A percentile compares a stretch with the other conserved stretches of the same genome.
Evolutionary conservation across 768 basidiomycete species (phyloP).

Genomic region (Astraeus odoratus): DNA sequence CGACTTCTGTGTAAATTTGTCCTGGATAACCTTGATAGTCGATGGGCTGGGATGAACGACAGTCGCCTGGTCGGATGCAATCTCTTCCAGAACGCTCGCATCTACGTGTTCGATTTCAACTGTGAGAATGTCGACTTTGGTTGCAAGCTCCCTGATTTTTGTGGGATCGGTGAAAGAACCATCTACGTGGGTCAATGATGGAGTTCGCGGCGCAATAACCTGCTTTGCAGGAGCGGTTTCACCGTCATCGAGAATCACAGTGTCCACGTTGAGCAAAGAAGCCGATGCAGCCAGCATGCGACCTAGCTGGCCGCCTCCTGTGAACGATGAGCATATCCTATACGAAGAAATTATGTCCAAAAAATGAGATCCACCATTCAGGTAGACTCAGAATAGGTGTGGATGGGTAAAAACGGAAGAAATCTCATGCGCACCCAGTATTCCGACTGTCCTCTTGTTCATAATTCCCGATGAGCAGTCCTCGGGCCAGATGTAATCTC

Average conservation of each 20-base stretch:
- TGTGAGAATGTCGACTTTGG: constrained; percentile 79
- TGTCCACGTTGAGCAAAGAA: constrained; percentile 74
- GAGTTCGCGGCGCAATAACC: constrained; percentile 49
- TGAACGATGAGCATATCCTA: constrained; percentile 1
- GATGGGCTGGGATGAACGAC: constrained; percentile 68
- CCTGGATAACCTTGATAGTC: constrained; percentile 82
- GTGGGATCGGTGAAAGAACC: constrained; percentile 80
- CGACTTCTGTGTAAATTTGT: constrained; percentile 60
- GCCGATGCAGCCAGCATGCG: constrained; percentile 94
- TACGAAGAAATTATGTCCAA: background rate
- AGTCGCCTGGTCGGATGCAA: constrained; percentile 24
- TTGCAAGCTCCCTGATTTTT: constrained; percentile 74
- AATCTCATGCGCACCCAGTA: constrained; percentile 26
- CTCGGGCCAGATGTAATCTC: too few species aligned
- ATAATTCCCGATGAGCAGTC: too few species aligned
- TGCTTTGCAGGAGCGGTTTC: constrained; percentile 86
- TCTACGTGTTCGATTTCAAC: constrained; percentile 98
- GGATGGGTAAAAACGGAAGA: background rate
- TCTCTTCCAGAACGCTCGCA: constrained; percentile 56
- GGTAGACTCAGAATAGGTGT: constrained; percentile 8
- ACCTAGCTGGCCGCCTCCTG: constrained; percentile 95
- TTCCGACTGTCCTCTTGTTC: too few species aligned
- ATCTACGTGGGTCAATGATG: constrained; percentile 61
- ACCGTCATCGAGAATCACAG: constrained; percentile 82
- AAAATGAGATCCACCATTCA: constrained; percentile 5